These are phyloP conservation scores for Cryphonectria carpinicola DNA, from an alignment of 2,329 filamentous ascomycete genomes.

Conservation along the genomic window DNA sequence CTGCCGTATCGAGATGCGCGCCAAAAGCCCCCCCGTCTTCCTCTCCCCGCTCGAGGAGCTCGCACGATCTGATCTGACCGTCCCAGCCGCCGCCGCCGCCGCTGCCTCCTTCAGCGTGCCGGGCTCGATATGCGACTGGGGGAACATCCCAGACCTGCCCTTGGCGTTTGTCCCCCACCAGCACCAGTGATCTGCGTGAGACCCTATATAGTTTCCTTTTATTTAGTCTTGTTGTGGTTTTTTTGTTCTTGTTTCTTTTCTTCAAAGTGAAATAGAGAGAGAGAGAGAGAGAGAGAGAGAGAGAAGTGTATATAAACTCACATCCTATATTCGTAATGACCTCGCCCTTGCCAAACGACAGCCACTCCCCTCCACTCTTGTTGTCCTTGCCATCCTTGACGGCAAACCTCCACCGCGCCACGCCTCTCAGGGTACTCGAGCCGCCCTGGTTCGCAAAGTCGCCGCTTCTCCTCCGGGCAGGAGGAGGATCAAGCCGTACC, in stretches of 20 bases:
- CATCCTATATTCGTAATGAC: constrained; percentile 66
- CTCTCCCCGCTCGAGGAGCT: constrained; percentile 41
- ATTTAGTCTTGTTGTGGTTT: neutral
- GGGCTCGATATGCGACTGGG: constrained; percentile 52
- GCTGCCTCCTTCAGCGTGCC: constrained; percentile 47
- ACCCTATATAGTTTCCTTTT: constrained; percentile 45
- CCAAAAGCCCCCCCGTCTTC: constrained; percentile 39
- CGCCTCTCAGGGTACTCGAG: constrained; percentile 51
- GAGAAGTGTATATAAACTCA: constrained; percentile 39
- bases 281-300: neutral
- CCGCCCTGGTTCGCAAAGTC: constrained; percentile 51
- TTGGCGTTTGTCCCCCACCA: constrained; percentile 58
- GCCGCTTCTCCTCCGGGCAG: constrained; percentile 34
- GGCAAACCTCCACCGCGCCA: constrained; percentile 55
- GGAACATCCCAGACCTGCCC: constrained; percentile 59
- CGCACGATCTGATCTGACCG: constrained; percentile 35
- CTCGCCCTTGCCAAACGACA: constrained; percentile 67
- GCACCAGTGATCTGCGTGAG: constrained; percentile 56
- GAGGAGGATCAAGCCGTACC: constrained; percentile 51
- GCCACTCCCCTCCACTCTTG: constrained; percentile 45
- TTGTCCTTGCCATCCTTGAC: constrained; percentile 42
- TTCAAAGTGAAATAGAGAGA: no score
- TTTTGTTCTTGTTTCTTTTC: no score
- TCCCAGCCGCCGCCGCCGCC: constrained; percentile 29
- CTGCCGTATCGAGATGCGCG: constrained; percentile 40